These are phyloP conservation scores for Neopestalotiopsis sp. DNA, from an alignment of 2,329 filamentous ascomycete genomes.

Conservation along the genomic window DNA sequence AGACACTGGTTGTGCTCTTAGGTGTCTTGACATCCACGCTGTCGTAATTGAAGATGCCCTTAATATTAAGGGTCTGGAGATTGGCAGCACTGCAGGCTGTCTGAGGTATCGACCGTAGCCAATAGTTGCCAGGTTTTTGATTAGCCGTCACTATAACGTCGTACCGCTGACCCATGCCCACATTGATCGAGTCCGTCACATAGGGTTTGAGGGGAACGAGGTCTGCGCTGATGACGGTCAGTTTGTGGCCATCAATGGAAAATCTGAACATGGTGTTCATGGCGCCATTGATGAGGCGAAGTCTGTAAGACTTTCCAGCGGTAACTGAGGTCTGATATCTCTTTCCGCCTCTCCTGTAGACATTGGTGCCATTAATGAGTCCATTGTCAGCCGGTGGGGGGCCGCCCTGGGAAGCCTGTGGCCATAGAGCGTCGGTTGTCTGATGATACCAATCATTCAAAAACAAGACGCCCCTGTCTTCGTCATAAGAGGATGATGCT, in stretches of 20 bases:
- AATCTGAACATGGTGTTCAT: constrained; percentile 48
- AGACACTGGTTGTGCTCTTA: constrained; percentile 19
- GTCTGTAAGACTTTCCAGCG: constrained; percentile 47
- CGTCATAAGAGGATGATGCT: constrained; percentile 62
- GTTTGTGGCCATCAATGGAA: constrained; percentile 54
- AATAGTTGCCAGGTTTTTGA: constrained; percentile 41
- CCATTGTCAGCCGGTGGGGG: constrained; percentile 49
- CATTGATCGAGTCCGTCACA: constrained; percentile 45
- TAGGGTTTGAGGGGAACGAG: constrained; percentile 61
- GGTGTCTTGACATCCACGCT: constrained; percentile 26
- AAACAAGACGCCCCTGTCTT: constrained; percentile 64
- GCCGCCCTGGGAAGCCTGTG: constrained; percentile 29
- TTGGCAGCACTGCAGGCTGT: constrained; percentile 37
- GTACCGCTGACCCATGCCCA: constrained; percentile 47
- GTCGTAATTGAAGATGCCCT: constrained; percentile 43
- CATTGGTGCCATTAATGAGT: constrained; percentile 39
- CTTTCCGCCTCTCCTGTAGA: constrained; percentile 39
- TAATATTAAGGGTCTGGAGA: constrained; percentile 18
- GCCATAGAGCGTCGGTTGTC: constrained; percentile 44
- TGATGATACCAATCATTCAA: constrained; percentile 63
- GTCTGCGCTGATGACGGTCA: constrained; percentile 60
- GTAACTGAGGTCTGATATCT: constrained; percentile 44
- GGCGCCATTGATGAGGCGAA: constrained; percentile 50
- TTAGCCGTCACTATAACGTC: constrained; percentile 22
- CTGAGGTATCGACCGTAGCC: constrained; percentile 50